Evolutionary conservation across 371 early-diverging fungal genomes (phyloP), one percentile per base, ranked within the genome.

Genomic region (Mortierella sp.): DNA sequence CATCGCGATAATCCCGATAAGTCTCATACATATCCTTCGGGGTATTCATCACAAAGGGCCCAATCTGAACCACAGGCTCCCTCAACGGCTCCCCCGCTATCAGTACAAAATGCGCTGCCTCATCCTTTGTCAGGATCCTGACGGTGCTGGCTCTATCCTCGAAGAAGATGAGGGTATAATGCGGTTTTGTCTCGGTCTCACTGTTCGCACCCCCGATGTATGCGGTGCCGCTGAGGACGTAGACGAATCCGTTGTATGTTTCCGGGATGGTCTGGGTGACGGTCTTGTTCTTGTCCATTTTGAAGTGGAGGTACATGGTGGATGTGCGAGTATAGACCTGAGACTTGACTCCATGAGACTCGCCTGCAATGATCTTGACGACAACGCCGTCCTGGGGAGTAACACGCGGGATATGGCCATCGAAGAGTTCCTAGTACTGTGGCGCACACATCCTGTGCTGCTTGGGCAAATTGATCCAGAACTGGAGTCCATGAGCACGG

Each of bases 41-140:
- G n/a, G 88, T 88, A 76, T 89, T 93, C 93, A 93, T 93, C 8
- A 93, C 92, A 68, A 93, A 93, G 8, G 93, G 93, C 0, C 93
- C 93, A 49, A 91, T 88, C 44, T 90, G 88, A 11, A 87, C 88
- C 29, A 93, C 75, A 0, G 89, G 90, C 76, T 89, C 88, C 65
- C 79, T 73, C 1, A 80, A 44, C 6, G 93, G 93, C 72, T 89
- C 76, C 11, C 93, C 93, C 16, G 90, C 35, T 88, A 93, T 90
- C 3, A 93, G 44, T 12, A 93, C 91, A 84, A 91, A 93, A 76
- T 90, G 89, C 4, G 88, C 84, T 71, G 90, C 89, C 48, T 90
- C 56, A n/a, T 90, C 89, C 35, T 87, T 72, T 29, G 91, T 88
- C 75, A 90, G 89, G 5, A 92, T 82, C 41, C 88, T 87, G 46